Conservation (phyloP, 2,329 filamentous ascomycete genomes). For the Penicillium sp. region DNA sequence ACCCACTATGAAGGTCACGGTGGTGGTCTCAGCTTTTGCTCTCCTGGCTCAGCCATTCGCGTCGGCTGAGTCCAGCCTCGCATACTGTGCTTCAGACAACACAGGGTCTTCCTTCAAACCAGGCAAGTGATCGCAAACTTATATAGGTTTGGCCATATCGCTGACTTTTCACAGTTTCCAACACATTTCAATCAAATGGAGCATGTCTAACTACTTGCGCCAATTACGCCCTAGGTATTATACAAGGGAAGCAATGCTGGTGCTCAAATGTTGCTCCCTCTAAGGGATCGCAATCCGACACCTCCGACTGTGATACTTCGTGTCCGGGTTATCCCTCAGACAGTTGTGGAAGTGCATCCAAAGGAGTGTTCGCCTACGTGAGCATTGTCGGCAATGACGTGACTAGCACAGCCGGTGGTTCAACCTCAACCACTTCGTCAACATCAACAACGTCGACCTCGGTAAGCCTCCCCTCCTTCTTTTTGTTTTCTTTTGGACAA, state of each 20-base stretch:
- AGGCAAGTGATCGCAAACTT: conserved; percentile 30
- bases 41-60: conserved; percentile 26
- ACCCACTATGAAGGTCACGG: conserved; percentile 20
- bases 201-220: conserved; percentile 39
- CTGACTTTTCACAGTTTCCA: conserved; percentile 30
- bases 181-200: conserved; percentile 47
- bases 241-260: conserved; percentile 49
- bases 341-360: conserved; percentile 40
- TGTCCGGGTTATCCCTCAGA: conserved; percentile 50
- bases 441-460: conserved; percentile 20
- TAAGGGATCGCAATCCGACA: conserved; percentile 27
- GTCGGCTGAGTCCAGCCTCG: conserved; percentile 24
- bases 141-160: neutral
- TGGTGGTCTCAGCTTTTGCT: conserved; percentile 20
- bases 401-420: conserved; percentile 30
- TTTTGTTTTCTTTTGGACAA: neutral
- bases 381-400: conserved; percentile 31
- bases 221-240: conserved; percentile 45
- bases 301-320: conserved; percentile 34
- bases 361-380: conserved; percentile 45
- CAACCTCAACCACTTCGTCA: conserved; percentile 13
- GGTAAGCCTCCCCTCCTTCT: conserved; percentile 16
- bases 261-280: conserved; percentile 47
- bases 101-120: conserved; percentile 39
- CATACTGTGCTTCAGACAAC: conserved; percentile 45